Evolutionary conservation across 306 rosid species (phyloP), one percentile per base, ranked within the genome.

Genomic region (Chamaecrista fasciculata): DNA sequence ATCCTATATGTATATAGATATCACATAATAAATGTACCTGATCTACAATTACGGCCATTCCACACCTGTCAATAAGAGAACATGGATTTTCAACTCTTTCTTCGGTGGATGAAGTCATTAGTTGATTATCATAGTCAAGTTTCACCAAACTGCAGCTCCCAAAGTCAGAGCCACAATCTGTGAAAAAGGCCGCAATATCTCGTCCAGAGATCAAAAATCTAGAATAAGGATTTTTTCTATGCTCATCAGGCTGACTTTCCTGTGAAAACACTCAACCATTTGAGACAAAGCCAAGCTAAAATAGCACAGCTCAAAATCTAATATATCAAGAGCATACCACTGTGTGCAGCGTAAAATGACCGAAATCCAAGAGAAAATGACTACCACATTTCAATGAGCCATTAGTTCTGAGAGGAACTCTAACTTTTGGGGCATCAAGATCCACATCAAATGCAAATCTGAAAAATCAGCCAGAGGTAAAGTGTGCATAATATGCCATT

Each of bases 361-460:
- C 99, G 76, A 94, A 91, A 84, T 94, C 99, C 86, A 94, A 82
- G 69, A 88, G 85, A 66, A 94, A 94, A 84, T 91, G 92, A 67
- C 91, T 81, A 44, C 83, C 97, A 71, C 96, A 88, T 84, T 76
- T 76, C 51, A 78, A 85, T 59, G 96, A 85, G 68, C 84, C 84
- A 64, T 75, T 52, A 14, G 65, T 73, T 81, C 90, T 83, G 82
- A 94, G 83, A 64, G 99, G 99, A 79, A 94, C 86, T 84, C 94
- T 86, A 62, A 94, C 96, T 88, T 94, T 94, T 29, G 99, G 99
- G 61, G 99, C 99, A 81, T 91, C 99, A 48, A 94, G 84, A 66
- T 94, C 99, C 78, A 94, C 78, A 79, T 94, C 99, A 70, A 94
- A 86, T 53, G 99, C 91, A 85, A 94, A 94, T 78, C 99, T 94